Evolutionary conservation across 2,329 filamentous ascomycete genomes (phyloP), one percentile per base, ranked within the genome.

Genomic region (Grosmannia clavigera): DNA sequence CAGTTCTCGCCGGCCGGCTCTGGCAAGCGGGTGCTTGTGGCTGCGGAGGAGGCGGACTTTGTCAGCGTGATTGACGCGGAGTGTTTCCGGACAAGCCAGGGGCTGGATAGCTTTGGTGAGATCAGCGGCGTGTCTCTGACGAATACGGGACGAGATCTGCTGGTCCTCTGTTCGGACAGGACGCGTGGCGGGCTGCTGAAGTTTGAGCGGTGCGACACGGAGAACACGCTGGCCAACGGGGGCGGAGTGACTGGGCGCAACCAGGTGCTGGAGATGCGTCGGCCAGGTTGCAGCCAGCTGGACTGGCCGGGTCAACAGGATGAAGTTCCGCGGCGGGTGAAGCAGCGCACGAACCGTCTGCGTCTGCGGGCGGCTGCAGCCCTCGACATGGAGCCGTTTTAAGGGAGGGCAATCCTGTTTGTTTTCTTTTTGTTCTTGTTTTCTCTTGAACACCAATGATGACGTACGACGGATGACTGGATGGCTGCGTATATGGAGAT

Each of bases 41-140:
- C 85, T 2, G 87, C 86, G 2, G 89, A 92, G 70, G 86, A 88
- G 68, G 86, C 88, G 40, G 88, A 92, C 68, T 82, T 81, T 61
- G 73, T 92, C 67, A 85, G 81, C 68, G 75, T 92, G 54, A 85
- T 91, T 65, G 84, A 91, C 64, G 85, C 83, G 0, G 75, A 80
- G 66, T 83, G 76, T 0, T 88, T 84, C 66, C 71, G 75, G 27
- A 78, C 78, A n/a, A 83, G 84, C 69, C 88, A 92, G 70, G 82
- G 81, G 0, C 73, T 92, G 11, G 85, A 88, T 62, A 79, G 91
- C 60, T 90, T 92, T 70, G 87, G 88, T 43, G 85, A 89, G 67
- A 82, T 90, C 61, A 87, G 82, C 9, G 88, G 88, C 22, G 73
- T 88, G 4, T 76, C 78, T 25, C 85, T 91, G 64, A 76, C 84